These are phyloP conservation scores for Gossypium arboreum DNA, from an alignment of 345 rosid genomes.

Conservation along the genomic window DNA sequence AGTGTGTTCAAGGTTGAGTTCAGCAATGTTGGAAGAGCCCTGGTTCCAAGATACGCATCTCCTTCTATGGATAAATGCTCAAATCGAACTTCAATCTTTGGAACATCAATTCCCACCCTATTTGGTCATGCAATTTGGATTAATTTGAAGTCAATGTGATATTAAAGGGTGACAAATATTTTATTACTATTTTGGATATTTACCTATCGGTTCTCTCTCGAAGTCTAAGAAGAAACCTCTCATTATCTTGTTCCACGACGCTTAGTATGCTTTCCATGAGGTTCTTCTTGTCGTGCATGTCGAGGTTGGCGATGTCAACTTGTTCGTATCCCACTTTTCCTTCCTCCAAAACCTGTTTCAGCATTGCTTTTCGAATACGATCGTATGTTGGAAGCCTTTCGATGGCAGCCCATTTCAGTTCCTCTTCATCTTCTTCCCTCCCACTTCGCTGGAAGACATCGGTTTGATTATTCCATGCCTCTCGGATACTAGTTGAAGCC, in stretches of 20 bases:
- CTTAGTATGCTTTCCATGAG: slow-evolving; percentile 40
- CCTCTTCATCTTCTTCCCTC: slow-evolving; percentile 49
- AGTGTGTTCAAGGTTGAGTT: slow-evolving; percentile 38
- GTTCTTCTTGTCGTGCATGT: slow-evolving; percentile 32
- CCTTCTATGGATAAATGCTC: slow-evolving; percentile 45
- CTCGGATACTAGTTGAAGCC: slow-evolving; percentile 41
- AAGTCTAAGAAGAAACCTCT: slow-evolving; percentile 38
- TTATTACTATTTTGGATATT: too few species aligned
- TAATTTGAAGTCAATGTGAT: too few species aligned
- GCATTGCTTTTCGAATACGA: slow-evolving; percentile 37
- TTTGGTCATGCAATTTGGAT: not conserved
- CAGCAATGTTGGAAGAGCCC: slow-evolving; percentile 50
- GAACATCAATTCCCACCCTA: slow-evolving; percentile 55
- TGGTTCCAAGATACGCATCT: slow-evolving; percentile 51
- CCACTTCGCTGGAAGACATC: slow-evolving; percentile 37
- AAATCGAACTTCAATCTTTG: slow-evolving; percentile 48
- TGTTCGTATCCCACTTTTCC: slow-evolving; percentile 38
- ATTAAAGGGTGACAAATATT: too few species aligned
- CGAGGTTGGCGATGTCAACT: slow-evolving; percentile 45
- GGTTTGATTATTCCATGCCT: slow-evolving; percentile 37
- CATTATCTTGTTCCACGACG: slow-evolving; percentile 59
- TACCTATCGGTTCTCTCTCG: slow-evolving; percentile 55
- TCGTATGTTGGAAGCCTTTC: slow-evolving; percentile 57
- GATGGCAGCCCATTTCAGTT: slow-evolving; percentile 57
- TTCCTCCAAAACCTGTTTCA: slow-evolving; percentile 34